Evolutionary conservation across 139 green algal genomes (phyloP), one percentile per base, ranked within the genome.

Genomic region (Edaphochlamys debaryana): DNA sequence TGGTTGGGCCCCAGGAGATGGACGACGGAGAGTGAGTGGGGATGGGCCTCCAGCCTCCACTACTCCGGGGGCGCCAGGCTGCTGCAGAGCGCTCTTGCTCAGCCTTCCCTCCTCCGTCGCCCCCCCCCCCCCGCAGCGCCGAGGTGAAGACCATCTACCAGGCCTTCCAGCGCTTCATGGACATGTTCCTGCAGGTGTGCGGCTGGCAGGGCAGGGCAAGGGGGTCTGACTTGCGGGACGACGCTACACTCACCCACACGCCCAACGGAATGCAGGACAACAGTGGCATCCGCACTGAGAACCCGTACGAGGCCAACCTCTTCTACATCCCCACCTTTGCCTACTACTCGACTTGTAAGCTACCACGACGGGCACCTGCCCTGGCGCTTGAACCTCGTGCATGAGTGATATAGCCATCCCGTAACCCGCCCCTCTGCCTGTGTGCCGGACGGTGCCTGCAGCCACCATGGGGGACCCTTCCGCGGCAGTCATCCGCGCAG

Each of bases 281-380:
- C 66, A 34, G 29, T 48, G 67, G 58, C 41, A 48, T 88, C 7
- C 66, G 84, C 15, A 88, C 76, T 1, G 67, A 88, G 60, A 88
- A 88, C 77, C 84, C 84, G 6, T 37, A 72, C 23, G 84, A 88
- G 60, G 84, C 84, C 32, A 88, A 88, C 84, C 32, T 88, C 29
- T 88, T 88, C 69, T 88, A 75, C 45, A 72, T 88, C 25, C 84
- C 84, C 77, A 66, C 75, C 15, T 84, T 77, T 27, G 66, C 66
- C 15, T 75, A 45, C 78, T 84, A 84, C 78, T 29, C 36, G 34
- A 76, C 78, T 36, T 23, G 78, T 84, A 25, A 22, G 77, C 5
- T n/a, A n/a, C n/a, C n/a, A n/a, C n/a, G n/a, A n/a, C n/a, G n/a
- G n/a, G n/a, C n/a, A n/a, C n/a, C n/a, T n/a, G n/a, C n/a, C n/a